Conservation (phyloP, 2,329 filamentous ascomycete species). For the Trichoderma sp. region DNA sequence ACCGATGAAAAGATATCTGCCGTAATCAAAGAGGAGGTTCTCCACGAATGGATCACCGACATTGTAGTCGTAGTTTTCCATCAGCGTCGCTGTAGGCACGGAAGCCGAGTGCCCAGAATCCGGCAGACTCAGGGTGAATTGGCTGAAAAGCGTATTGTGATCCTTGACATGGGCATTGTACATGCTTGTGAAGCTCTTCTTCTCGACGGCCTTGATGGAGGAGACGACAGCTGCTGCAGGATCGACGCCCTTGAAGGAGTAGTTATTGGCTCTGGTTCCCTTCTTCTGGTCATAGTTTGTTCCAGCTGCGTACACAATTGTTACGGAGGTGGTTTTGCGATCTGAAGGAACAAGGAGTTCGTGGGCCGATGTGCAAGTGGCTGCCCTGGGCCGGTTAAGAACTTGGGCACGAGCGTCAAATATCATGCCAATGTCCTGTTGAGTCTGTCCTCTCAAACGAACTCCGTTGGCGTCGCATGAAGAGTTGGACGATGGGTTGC, state of each 20-base stretch:
- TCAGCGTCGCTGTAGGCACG: slow-evolving; percentile 34
- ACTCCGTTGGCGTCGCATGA: slow-evolving; percentile 13
- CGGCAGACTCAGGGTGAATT: slow-evolving; percentile 44
- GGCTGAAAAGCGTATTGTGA: slow-evolving; percentile 37
- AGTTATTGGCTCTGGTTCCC: slow-evolving; percentile 42
- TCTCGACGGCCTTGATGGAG: slow-evolving; percentile 32
- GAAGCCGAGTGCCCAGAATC: slow-evolving; percentile 41
- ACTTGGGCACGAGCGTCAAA: slow-evolving; percentile 11
- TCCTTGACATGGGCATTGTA: slow-evolving; percentile 39
- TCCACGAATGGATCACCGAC: slow-evolving; percentile 51
- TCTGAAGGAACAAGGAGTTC: slow-evolving; percentile 23
- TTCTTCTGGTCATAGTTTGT: slow-evolving; percentile 51
- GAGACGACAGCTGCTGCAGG: slow-evolving; percentile 39
- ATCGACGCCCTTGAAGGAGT: slow-evolving; percentile 48
- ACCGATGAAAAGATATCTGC: slow-evolving; percentile 53
- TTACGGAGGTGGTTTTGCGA: slow-evolving; percentile 12
- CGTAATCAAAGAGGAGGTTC: slow-evolving; percentile 51
- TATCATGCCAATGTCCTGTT: slow-evolving; percentile 11
- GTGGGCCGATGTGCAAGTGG: slow-evolving; percentile 23
- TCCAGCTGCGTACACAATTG: slow-evolving; percentile 33
- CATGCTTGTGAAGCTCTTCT: slow-evolving; percentile 34
- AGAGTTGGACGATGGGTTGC: slow-evolving; percentile 22
- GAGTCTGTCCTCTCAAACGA: neutral
- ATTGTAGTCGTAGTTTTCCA: slow-evolving; percentile 21
- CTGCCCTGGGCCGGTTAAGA: neutral